Base-by-base conservation (phyloP, 441 rosid genomes). In the Lepidium campestre region DNA sequence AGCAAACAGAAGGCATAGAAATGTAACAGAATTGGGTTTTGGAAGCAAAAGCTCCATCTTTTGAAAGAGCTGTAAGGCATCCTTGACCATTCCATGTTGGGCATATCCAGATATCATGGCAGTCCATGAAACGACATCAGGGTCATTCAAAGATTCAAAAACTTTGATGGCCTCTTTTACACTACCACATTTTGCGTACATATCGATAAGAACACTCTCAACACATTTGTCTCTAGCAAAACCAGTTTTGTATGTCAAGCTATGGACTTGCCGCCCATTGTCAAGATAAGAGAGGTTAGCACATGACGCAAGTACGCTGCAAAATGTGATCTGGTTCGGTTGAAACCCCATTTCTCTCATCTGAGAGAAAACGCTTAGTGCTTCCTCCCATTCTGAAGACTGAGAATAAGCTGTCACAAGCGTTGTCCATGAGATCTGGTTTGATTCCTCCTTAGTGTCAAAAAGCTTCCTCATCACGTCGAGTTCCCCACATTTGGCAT, bases 141-240 rank as follows among this genome's bases (percentile, higher is more conserved):
- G 80, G 39, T 59, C 45, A 2, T 50, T 17, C 46, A 42, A 52
- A 23, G 53, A 60, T 27, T 65, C 35, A 39, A 82, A 82, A 32
- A 78, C 74, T 46, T 58, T 75, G 41, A 25, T 11, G 14, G 84
- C 84, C 5, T 82, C 81, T 22, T 49, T 48, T 49, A 79, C 59
- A 23, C 63, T 58, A 32, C 83, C 83, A 57, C 85, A 77, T 39
- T 81, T 81, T 12, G 81, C 79, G 56, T 81, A 81, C 81, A 81
- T 70, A 70, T 77, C 81, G 35, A 82, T 71, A 34, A 82, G 74
- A 58, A 63, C 77, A 67, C 84, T 82, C 70, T 76, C 79, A 2
- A 78, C 50, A 66, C 78, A 78, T 45, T 58, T 80, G 36, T 80
- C 75, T 23, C 14, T 31, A 17, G 63, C 50, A 37, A 58, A 57